Evolutionary conservation across 805 yeast genomes (phyloP).

Genomic region (Blastobotrys americana): DNA sequence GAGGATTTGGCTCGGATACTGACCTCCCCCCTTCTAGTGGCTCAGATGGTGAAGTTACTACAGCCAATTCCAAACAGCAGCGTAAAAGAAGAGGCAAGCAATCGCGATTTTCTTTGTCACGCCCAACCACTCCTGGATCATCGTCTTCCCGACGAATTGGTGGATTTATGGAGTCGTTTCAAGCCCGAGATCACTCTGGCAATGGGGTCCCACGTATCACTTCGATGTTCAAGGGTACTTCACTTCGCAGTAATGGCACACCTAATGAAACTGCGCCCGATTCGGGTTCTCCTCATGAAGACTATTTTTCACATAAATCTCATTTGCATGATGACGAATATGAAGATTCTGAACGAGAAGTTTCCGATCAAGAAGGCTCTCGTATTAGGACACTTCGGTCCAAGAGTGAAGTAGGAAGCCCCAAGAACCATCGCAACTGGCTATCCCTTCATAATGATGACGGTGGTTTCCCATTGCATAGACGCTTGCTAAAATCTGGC

Average conservation of each 20-base stretch:
- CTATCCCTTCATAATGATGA: too few relatives aligned
- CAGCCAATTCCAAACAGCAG: neutral
- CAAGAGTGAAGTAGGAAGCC: neutral
- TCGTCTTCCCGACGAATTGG: neutral
- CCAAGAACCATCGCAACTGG: too few relatives aligned
- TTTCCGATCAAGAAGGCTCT: neutral
- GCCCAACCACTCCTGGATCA: neutral
- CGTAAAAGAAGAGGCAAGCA: neutral
- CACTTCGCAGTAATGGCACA: too few relatives aligned
- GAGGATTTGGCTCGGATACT: neutral
- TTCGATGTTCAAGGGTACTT: neutral
- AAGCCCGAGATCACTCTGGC: too few relatives aligned
- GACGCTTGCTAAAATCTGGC: neutral
- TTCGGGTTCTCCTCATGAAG: neutral
- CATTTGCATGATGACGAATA: neutral
- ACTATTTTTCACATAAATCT: neutral
- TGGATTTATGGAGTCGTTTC: too few relatives aligned
- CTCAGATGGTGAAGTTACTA: neutral
- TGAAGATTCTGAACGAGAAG: neutral
- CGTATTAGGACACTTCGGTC: neutral
- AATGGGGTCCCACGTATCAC: neutral
- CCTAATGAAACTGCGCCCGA: too few relatives aligned
- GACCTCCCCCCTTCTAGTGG: neutral
- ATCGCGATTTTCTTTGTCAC: neutral
- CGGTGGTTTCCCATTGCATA: neutral